These are phyloP conservation scores for Aspergillus jensenii DNA, from an alignment of 2,329 filamentous ascomycete species.

Conservation along the genomic window DNA sequence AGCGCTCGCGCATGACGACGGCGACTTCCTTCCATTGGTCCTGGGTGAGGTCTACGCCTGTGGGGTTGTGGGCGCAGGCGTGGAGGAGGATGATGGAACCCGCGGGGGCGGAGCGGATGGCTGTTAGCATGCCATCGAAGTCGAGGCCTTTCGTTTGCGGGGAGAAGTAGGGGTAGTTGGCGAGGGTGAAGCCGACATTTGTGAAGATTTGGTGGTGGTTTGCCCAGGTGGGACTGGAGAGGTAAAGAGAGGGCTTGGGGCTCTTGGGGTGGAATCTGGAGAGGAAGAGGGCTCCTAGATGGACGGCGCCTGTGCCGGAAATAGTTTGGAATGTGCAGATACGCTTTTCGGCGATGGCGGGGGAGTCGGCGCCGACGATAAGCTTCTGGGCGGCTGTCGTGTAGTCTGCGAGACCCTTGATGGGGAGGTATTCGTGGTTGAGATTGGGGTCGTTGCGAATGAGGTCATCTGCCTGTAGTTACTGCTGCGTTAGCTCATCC, in stretches of 20 bases:
- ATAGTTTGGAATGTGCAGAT: constrained; percentile 86
- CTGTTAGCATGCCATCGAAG: constrained; percentile 79
- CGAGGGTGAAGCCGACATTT: constrained; percentile 77
- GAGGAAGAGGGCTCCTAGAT: constrained; percentile 91
- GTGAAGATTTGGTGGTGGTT: constrained; percentile 99
- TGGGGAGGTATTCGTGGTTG: constrained; percentile 98
- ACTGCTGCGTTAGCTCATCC: neutral
- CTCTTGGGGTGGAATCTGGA: constrained; percentile 73
- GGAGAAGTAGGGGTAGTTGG: constrained; percentile 91
- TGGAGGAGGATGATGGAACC: constrained; percentile 88
- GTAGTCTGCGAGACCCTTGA: constrained; percentile 82
- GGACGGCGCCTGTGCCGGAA: constrained; percentile 93
- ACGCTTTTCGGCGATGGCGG: constrained; percentile 81
- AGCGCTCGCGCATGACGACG: constrained; percentile 69
- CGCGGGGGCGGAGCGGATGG: constrained; percentile 69
- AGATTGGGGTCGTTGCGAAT: constrained; percentile 83
- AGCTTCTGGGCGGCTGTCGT: constrained; percentile 88
- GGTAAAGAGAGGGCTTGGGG: constrained; percentile 68
- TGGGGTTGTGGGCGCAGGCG: constrained; percentile 97
- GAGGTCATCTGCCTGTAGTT: constrained; percentile 77
- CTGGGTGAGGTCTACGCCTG: constrained; percentile 88
- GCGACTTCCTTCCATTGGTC: constrained; percentile 95
- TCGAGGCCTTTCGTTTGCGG: constrained; percentile 86
- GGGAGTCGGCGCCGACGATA: constrained; percentile 75
- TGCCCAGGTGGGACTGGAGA: constrained; percentile 95